These are phyloP conservation scores for Pythium aristosporum DNA, from an alignment of 352 stramenopile species.

Conservation along the genomic window DNA sequence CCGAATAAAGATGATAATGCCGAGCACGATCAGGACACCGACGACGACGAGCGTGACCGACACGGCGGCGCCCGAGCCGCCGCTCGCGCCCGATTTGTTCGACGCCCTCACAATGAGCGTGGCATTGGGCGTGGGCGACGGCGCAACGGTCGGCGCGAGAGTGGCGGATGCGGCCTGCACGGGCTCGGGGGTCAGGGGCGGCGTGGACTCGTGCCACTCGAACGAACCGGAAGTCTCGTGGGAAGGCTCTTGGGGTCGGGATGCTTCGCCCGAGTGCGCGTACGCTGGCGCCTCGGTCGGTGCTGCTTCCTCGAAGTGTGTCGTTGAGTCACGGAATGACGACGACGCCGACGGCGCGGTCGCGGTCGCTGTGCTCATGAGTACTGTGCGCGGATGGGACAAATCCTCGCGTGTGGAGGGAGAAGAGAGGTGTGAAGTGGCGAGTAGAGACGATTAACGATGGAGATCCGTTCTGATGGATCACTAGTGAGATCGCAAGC, in stretches of 20 bases:
- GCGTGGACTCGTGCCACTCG: conserved; percentile 5
- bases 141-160: neutral
- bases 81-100: conserved; percentile 5
- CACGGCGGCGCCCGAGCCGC: neutral
- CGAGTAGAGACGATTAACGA: neutral
- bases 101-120: neutral
- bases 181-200: neutral
- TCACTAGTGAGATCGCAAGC: conserved; percentile 1
- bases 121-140: conserved; percentile 2
- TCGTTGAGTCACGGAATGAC: conserved; percentile 3
- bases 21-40: conserved; percentile 10
- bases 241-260: no score
- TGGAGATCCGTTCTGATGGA: neutral
- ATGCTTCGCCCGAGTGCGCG: neutral
- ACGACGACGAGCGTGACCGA: conserved; percentile 20
- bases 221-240: conserved; percentile 6
- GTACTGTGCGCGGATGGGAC: neutral
- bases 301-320: conserved; percentile 1
- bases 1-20: conserved; percentile 6
- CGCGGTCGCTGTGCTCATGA: neutral
- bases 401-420: neutral
- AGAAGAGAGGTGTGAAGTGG: no score
- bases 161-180: neutral
- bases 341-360: conserved; percentile 3
- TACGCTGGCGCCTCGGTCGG: neutral